Evolutionary conservation across 176 grass and related monocot species (phyloP).

Genomic region (Carex littledalei): DNA sequence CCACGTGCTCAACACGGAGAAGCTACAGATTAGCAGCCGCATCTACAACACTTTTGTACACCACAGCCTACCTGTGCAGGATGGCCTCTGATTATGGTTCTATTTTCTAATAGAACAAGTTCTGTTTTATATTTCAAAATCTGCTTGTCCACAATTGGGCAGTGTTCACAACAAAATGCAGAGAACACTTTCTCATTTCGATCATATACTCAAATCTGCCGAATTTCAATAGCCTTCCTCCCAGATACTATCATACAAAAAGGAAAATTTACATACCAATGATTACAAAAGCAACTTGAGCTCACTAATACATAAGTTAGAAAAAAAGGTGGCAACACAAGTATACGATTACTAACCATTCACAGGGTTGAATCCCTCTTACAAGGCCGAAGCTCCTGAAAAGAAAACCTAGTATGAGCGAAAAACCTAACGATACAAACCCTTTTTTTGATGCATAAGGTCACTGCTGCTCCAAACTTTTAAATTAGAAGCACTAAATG

Average conservation of each 20-base stretch:
- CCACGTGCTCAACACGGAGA: background rate
- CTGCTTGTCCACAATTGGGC: background rate
- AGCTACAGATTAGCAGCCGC: conserved; percentile 21
- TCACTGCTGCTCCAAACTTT: background rate
- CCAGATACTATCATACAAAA: background rate
- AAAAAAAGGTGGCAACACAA: background rate
- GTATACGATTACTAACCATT: background rate
- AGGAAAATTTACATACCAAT: conserved; percentile 8
- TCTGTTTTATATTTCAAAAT: background rate
- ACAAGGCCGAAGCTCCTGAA: background rate
- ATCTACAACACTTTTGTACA: conserved; percentile 34
- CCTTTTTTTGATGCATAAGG: background rate
- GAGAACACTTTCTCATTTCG: background rate
- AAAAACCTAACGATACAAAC: conserved; percentile 1
- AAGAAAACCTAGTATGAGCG: background rate
- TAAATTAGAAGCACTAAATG: background rate
- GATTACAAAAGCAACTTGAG: background rate
- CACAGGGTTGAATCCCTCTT: background rate
- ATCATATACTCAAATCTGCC: background rate
- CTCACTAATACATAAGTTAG: background rate
- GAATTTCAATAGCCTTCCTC: background rate
- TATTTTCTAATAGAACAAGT: background rate
- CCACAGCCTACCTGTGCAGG: background rate
- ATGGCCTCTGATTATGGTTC: conserved; percentile 8
- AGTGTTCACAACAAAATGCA: background rate